Evolutionary conservation across 139 green algal species (phyloP).

Genomic region (Chlorella vulgaris): DNA sequence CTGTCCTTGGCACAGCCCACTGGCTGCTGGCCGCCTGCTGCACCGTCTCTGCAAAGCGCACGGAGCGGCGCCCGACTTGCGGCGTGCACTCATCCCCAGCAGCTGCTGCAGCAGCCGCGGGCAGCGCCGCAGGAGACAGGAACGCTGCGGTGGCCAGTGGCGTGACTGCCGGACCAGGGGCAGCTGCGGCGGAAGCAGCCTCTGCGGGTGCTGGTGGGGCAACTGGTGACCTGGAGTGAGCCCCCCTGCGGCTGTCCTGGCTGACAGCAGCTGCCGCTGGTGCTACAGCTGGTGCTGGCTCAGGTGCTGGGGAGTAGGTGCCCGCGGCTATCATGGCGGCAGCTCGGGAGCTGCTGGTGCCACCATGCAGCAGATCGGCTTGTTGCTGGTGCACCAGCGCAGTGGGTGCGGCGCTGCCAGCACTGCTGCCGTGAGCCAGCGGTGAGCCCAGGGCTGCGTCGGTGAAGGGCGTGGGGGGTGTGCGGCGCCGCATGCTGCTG

Average conservation of each 20-base stretch:
- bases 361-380: background rate
- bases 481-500: constrained; percentile 14
- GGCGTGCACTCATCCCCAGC: constrained; percentile 9
- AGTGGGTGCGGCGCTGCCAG: background rate
- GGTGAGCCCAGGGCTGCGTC: constrained; percentile 11
- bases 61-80: constrained; percentile 8
- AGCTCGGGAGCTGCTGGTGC: background rate
- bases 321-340: background rate
- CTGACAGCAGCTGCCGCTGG: background rate
- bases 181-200: background rate
- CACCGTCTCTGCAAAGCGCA: constrained; percentile 26
- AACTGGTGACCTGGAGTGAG: background rate
- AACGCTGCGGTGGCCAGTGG: background rate
- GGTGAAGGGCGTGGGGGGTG: background rate
- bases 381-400: too few relatives aligned
- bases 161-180: background rate
- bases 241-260: background rate
- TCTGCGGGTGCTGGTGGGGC: background rate
- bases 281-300: background rate
- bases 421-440: background rate
- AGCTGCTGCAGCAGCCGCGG: background rate
- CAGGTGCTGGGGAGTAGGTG: background rate
- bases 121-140: background rate
- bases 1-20: background rate
- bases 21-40: background rate